These are phyloP conservation scores for Aspergillus caelatus DNA, from an alignment of 2,329 filamentous ascomycete genomes.

Conservation along the genomic window DNA sequence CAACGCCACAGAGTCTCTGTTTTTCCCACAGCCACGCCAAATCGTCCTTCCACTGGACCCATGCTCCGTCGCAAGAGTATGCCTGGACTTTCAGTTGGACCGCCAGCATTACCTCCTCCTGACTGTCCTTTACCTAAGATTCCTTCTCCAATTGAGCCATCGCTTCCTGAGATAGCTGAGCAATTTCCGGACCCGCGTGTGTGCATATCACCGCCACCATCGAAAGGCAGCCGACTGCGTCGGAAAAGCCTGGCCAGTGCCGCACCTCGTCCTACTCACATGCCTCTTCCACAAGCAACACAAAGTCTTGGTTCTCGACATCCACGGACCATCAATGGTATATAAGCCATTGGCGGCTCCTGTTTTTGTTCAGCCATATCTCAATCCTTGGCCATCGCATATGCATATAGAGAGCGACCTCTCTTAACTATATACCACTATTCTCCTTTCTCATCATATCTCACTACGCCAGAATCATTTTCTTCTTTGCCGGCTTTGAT, in stretches of 20 bases:
- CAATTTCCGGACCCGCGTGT: conserved; percentile 3
- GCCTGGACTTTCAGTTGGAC: conserved; percentile 33
- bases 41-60: conserved; percentile 13
- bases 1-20: conserved; percentile 21
- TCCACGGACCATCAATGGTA: background rate
- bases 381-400: background rate
- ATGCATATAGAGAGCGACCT: background rate
- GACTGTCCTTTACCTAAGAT: conserved; percentile 39
- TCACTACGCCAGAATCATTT: conserved; percentile 2
- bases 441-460: conserved; percentile 6
- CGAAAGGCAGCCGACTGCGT: conserved; percentile 9
- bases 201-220: conserved; percentile 14
- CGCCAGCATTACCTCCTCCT: conserved; percentile 35
- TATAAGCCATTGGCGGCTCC: background rate
- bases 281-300: conserved; percentile 5
- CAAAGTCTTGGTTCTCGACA: conserved; percentile 9
- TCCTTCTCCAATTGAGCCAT: conserved; percentile 24
- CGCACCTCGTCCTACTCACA: background rate
- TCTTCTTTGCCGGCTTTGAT: conserved; percentile 17
- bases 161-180: conserved; percentile 4
- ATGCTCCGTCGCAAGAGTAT: conserved; percentile 38
- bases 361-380: background rate
- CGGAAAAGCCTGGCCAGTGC: conserved; percentile 12
- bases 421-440: background rate
- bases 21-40: conserved; percentile 4